Base-by-base conservation (phyloP, 1,139 yeast genomes). In the Pneumocystis wakefieldiae region DNA sequence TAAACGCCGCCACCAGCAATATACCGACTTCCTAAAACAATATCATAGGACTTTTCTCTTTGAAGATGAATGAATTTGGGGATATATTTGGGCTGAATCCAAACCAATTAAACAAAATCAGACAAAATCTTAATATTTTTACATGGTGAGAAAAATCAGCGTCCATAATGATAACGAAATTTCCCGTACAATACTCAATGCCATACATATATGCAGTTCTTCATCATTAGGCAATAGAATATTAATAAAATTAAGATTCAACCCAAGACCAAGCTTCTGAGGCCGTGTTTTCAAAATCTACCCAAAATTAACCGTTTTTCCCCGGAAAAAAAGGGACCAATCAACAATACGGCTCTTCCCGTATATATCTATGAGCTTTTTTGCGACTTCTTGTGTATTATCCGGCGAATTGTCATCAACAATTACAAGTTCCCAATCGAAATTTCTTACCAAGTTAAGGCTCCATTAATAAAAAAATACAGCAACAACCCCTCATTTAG, bases 331-430 rank as follows among this genome's bases (percentile, higher is more conserved):
- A 24, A 2, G 14, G 10, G 3, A 59, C 8, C 7, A 19, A 29
- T 15, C n/a, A 28, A 83, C 81, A 65, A 86, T 82, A 69, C 81
- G 86, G 41, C 84, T 80, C 29, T 75, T 71, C 17, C 92, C 92
- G 71, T 84, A 86, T 17, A 84, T 77, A 59, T 76, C 75, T 68
- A 84, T 81, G 69, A 86, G 78, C 74, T 86, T 81, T 68, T 81
- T 78, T 68, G 91, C 91, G 62, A 86, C 78, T 37, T 82, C 85
- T 73, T 85, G 91, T 24, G 94, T 86, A 19, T 92, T 92, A 73
- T 86, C 94, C 59, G 94, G 94, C 2, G 91, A 85, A 67, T 82
- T 83, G 71, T 86, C 94, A 71, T 86, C 94, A 62, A 86, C 92
- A 71, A 86, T 85, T 65, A 86, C 76, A 35, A 86, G 82, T 73